Evolutionary conservation across 805 yeast species (phyloP).

Genomic region (Suhomyces prunicola): DNA sequence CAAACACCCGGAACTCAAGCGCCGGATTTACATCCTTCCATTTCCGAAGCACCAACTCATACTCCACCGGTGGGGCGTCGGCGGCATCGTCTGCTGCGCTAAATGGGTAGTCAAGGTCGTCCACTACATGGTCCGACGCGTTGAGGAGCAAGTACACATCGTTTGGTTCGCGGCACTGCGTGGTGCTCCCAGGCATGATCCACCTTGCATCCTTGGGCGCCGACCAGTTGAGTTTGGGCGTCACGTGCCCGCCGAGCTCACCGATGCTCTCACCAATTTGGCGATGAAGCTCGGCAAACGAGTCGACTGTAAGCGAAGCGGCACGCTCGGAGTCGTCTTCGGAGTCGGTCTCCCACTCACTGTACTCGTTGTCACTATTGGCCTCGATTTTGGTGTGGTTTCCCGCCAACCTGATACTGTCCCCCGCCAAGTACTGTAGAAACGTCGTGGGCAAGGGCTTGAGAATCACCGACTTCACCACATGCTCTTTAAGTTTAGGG

Average conservation of each 20-base stretch:
- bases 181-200: slow-evolving; percentile 77
- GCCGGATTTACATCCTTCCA: slow-evolving; percentile 89
- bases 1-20: slow-evolving; percentile 85
- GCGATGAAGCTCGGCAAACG: slow-evolving; percentile 61
- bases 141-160: slow-evolving; percentile 81
- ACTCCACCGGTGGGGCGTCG: slow-evolving; percentile 24
- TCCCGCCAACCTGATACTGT: slow-evolving; percentile 63
- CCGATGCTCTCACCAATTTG: slow-evolving; percentile 45
- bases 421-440: slow-evolving; percentile 43
- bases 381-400: slow-evolving; percentile 35
- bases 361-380: slow-evolving; percentile 62
- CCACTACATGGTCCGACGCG: slow-evolving; percentile 82
- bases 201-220: slow-evolving; percentile 94
- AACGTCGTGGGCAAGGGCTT: slow-evolving; percentile 34
- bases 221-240: slow-evolving; percentile 96
- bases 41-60: slow-evolving; percentile 72
- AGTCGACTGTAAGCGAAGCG: slow-evolving; percentile 27
- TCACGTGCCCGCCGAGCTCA: slow-evolving; percentile 53
- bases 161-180: slow-evolving; percentile 64
- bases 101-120: slow-evolving; percentile 76
- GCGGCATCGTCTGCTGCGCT: slow-evolving; percentile 36
- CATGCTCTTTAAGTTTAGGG: slow-evolving; percentile 17
- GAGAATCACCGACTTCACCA: slow-evolving; percentile 23
- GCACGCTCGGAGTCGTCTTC: slow-evolving; percentile 14
- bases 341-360: slow-evolving; percentile 65